Base-by-base conservation (phyloP, 2,329 filamentous ascomycete species). In the Fusarium agapanthi region DNA sequence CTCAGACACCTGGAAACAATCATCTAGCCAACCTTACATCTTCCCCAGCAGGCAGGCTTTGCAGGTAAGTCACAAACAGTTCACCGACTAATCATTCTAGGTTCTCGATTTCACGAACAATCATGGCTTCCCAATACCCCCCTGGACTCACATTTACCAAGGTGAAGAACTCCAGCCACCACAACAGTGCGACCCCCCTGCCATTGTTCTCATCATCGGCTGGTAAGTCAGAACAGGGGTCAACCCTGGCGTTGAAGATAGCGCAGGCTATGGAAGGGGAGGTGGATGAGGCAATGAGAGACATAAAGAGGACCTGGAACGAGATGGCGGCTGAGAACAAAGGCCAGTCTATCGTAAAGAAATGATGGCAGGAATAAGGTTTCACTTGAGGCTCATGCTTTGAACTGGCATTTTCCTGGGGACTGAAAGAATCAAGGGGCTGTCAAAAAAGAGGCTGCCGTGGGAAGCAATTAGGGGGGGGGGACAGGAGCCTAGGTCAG, bases 221-320 rank as follows among this genome's bases (percentile, higher is more conserved):
- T 34, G 15, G 38, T 26, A 40, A 56, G 28, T 18, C 34, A 20
- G 55, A 28, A n/a, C 38, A 48, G 28, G 20, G 20, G 28, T 30
- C 44, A 9, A 30, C 20, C 9, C 63, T 30, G 7, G 18, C 53
- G 30, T 38, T 38, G 10, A 43, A 47, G 20, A 56, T 60, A 62
- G 40, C 58, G n/a, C 47, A 56, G 34, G 61, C 61, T 26, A 45
- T 74, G 11, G 26, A 58, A 12, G 43, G 32, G 35, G 57, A 69
- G n/a, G 48, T 74, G 18, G 44, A 72, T 8, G 60, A 56, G 26
- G 37, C 48, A 22, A 51, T 56, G 22, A 44, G 38, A 44, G 65
- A 64, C 35, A 53, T 67, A 58, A 37, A 56, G 35, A 12, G 24
- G 32, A 45, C 58, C 38, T 73, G 71, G 64, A 16, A 50, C n/a